Evolutionary conservation across 345 rosid genomes (phyloP), one percentile per base, ranked within the genome.

Genomic region (Nephelium lappaceum): DNA sequence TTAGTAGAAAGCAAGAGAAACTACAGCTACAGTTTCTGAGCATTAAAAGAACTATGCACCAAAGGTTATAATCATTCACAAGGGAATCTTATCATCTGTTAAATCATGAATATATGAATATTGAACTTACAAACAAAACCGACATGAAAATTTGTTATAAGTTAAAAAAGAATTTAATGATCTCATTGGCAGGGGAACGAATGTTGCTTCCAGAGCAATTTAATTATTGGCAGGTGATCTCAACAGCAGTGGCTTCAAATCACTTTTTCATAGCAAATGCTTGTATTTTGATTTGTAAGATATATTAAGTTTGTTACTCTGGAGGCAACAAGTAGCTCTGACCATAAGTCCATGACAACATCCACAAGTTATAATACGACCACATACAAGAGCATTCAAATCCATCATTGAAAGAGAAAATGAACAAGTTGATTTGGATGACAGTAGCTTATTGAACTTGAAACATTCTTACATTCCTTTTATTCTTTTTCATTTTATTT

Each of bases 11-110:
- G 21, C 72, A 42, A 43, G 23, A 18, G 18, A 51, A 8, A 57
- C 55, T 49, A 49, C 62, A n/a, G 62, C n/a, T 57, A 57, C 21
- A 57, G 24, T 49, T 57, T 57, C 62, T 57, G 23, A 57, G 62
- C 24, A 57, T 11, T 7, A 57, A 7, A 57, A 57, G 62, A 57
- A 57, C 21, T 57, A 57, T 57, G 55, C 14, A 49, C 73, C 41
- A 25, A 49, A 47, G 62, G 62, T 57, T 57, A 45, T 45, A 24
- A 25, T 14, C 53, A 41, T 42, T 49, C 12, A 25, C 55, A 16
- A 49, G 73, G 73, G 18, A 47, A 71, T 71, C 45, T 5, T 68
- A 69, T 71, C 5, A 15, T 11, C 53, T 25, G 73, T 47, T 57
- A 47, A 6, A 9, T 24, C 27, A 45, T 69, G 60, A 45, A 69